A percentile compares a stretch with the other conserved stretches of the same genome.
Evolutionary conservation across 495 filamentous ascomycete genomes (phyloP).

Genomic region (Barbatosphaeria neglecta): DNA sequence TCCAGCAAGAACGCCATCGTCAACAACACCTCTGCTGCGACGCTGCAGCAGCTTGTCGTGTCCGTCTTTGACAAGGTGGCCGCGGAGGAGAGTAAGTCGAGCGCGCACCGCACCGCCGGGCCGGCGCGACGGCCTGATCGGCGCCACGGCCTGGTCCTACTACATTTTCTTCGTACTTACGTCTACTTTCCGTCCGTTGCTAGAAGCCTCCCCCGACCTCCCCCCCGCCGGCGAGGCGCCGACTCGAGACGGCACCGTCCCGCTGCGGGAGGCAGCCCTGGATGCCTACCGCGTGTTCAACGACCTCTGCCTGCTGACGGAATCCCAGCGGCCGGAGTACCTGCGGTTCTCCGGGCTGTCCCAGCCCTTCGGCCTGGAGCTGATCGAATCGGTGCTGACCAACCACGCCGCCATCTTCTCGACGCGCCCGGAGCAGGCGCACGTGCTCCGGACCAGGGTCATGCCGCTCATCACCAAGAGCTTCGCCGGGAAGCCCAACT

Average conservation of each 20-base stretch:
- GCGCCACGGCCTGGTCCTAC: no score
- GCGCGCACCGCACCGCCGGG: no score
- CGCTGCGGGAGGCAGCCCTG: constrained; percentile 62
- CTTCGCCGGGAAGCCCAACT: constrained; percentile 65
- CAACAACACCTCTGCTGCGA: constrained; percentile 88
- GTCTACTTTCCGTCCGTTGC: not conserved
- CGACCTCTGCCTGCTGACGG: constrained; percentile 80
- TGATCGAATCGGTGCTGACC: constrained; percentile 78
- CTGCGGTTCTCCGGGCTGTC: constrained; percentile 64
- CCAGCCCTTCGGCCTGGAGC: constrained; percentile 72
- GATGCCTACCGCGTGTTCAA: constrained; percentile 83
- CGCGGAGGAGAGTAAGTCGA: constrained; percentile 64
- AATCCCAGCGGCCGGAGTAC: constrained; percentile 70
- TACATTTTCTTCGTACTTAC: not conserved
- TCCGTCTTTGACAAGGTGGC: constrained; percentile 87
- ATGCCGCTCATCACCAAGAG: constrained; percentile 73
- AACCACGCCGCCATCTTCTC: constrained; percentile 75
- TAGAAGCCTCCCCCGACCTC: constrained; percentile 36
- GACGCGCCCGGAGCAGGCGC: constrained; percentile 65
- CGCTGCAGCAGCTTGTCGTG: constrained; percentile 85
- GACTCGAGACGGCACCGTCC: constrained; percentile 46
- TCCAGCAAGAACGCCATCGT: constrained; percentile 83
- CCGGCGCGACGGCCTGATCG: constrained; percentile 1
- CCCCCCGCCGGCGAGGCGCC: constrained; percentile 49
- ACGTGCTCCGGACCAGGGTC: constrained; percentile 65